Conservation (phyloP, 1,284 basidiomycete genomes). For the Fistulinella cinereoalba region DNA sequence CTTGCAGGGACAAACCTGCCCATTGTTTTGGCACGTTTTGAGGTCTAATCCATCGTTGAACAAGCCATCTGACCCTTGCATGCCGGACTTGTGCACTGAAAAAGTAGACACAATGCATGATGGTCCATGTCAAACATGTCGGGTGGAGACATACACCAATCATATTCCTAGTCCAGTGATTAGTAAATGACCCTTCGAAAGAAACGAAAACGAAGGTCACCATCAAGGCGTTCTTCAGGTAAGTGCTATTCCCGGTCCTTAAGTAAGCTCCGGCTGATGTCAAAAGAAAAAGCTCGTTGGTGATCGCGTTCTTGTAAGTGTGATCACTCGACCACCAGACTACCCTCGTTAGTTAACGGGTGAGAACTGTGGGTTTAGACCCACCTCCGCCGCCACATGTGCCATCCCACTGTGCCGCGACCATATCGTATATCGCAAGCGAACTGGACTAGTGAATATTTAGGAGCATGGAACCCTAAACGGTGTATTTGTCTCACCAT, state of each 20-base stretch:
- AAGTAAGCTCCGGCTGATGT: conserved; percentile 48
- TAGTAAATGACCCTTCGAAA: background rate
- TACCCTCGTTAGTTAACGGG: too few species aligned
- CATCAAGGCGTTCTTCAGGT: conserved; percentile 47
- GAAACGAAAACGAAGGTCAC: conserved; percentile 20
- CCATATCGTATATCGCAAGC: conserved; percentile 45
- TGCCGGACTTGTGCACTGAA: conserved; percentile 45
- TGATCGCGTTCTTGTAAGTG: conserved; percentile 58
- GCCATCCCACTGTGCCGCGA: conserved; percentile 47
- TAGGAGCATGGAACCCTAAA: background rate
- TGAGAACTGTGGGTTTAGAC: too few species aligned
- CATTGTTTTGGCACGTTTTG: conserved; percentile 45
- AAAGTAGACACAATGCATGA: background rate
- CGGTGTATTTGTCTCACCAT: conserved; percentile 30
- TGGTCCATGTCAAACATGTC: background rate
- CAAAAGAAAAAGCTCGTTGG: conserved; percentile 53
- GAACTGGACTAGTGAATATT: conserved; percentile 43
- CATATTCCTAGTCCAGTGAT: conserved; percentile 36
- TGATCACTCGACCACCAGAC: conserved; percentile 57
- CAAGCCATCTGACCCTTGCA: conserved; percentile 47
- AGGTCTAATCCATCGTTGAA: conserved; percentile 50
- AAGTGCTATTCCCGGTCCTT: conserved; percentile 36
- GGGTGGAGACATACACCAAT: conserved; percentile 42
- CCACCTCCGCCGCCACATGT: conserved; percentile 26
- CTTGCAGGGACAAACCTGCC: conserved; percentile 31